phyloP scores from a whole-genome alignment of 306 rosid genomes.

The Crotalaria pallida region DNA sequence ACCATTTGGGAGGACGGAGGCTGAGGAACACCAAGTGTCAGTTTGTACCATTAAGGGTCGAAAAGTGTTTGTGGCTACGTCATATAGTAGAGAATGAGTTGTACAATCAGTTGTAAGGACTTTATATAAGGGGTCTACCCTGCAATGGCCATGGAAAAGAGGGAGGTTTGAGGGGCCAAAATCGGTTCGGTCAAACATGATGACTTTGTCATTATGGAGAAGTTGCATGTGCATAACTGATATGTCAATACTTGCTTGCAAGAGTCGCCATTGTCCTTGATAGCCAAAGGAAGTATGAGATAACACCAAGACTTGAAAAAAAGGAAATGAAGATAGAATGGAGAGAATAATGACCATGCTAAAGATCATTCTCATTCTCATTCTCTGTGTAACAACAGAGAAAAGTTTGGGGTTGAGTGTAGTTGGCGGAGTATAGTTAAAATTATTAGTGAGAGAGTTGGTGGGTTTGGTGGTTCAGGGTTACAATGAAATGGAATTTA shows the following conservation, averaged over 20 bases:
- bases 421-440: conserved; percentile 29
- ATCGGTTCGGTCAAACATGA: conserved; percentile 70
- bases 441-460: conserved; percentile 15
- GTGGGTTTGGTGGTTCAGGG: conserved; percentile 2
- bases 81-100: conserved; percentile 71
- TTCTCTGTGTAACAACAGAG: not conserved
- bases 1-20: conserved; percentile 61
- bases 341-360: conserved; percentile 11
- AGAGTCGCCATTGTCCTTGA: conserved; percentile 53
- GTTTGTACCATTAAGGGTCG: conserved; percentile 56
- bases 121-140: conserved; percentile 28
- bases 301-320: not conserved
- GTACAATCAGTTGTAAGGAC: conserved; percentile 56
- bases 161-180: conserved; percentile 66
- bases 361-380: conserved; percentile 21
- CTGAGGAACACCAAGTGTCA: conserved; percentile 86
- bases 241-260: conserved; percentile 55
- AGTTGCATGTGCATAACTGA: conserved; percentile 93
- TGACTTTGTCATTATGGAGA: conserved; percentile 42
- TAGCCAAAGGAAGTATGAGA: conserved; percentile 1
- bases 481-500: not conserved
- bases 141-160: conserved; percentile 35
- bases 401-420: too few relatives aligned
- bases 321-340: not conserved
- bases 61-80: conserved; percentile 39